Conservation (phyloP, 352 stramenopile genomes). For the Phytophthora sp. region DNA sequence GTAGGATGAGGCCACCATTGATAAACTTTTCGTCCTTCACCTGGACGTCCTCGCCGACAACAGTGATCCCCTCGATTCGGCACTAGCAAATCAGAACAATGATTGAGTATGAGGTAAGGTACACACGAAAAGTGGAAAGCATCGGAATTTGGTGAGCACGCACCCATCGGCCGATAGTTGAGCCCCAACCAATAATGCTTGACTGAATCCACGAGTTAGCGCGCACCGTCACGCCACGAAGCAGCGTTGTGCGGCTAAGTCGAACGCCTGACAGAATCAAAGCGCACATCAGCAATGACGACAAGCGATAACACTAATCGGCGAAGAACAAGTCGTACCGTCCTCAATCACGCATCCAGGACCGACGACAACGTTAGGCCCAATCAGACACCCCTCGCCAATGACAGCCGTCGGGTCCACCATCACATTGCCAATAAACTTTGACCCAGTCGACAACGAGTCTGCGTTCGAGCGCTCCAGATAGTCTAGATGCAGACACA, state of each 20-base stretch:
- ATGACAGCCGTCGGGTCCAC: slow-evolving; percentile 81
- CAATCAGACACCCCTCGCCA: slow-evolving; percentile 80
- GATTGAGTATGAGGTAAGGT: too few species aligned
- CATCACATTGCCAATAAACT: slow-evolving; percentile 88
- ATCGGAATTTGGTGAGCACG: slow-evolving; percentile 2
- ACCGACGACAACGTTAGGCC: slow-evolving; percentile 86
- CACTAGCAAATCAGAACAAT: slow-evolving; percentile 60
- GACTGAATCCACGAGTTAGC: slow-evolving; percentile 87
- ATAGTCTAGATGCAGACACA: slow-evolving; percentile 86
- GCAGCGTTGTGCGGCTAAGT: slow-evolving; percentile 80
- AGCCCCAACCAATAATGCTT: slow-evolving; percentile 91
- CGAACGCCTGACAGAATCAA: too few species aligned
- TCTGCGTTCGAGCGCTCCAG: slow-evolving; percentile 55
- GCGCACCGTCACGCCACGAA: slow-evolving; percentile 77
- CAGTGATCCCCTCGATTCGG: slow-evolving; percentile 83
- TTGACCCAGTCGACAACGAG: slow-evolving; percentile 59
- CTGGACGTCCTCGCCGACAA: slow-evolving; percentile 88
- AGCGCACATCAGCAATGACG: too few species aligned
- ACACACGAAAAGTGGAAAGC: background rate
- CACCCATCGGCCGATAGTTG: slow-evolving; percentile 86
- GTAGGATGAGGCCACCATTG: slow-evolving; percentile 88
- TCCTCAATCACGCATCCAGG: slow-evolving; percentile 87
- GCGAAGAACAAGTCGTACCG: too few species aligned
- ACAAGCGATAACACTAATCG: too few species aligned
- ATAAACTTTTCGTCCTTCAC: slow-evolving; percentile 91